Conservation (phyloP, 148 eudicot genomes). For the Diospyros lotus region DNA sequence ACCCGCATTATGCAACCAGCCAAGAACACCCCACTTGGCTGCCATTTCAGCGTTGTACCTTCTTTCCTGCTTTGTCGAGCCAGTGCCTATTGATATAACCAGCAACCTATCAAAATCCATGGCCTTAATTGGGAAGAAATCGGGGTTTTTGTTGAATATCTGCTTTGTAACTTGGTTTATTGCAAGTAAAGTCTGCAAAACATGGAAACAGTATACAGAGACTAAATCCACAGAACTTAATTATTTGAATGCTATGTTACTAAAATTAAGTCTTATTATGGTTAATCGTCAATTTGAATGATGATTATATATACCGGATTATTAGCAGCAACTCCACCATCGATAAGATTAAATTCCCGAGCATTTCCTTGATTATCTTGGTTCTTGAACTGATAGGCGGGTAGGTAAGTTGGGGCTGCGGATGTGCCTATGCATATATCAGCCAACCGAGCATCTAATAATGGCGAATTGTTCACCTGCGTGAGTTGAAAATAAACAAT, state of each 20-base stretch:
- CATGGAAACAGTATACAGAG: background rate
- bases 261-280: no score
- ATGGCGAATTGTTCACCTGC: constrained; percentile 12
- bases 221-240: background rate
- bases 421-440: constrained; percentile 27
- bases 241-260: no score
- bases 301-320: constrained; percentile 13
- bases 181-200: constrained; percentile 16
- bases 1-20: constrained; percentile 11
- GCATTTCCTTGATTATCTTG: background rate
- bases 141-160: constrained; percentile 3
- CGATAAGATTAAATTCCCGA: constrained; percentile 3
- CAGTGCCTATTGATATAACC: constrained; percentile 20
- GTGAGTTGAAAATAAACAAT: background rate
- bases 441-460: constrained; percentile 10
- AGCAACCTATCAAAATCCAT: constrained; percentile 7
- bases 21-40: constrained; percentile 14
- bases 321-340: constrained; percentile 25
- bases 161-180: constrained; percentile 14
- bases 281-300: no score
- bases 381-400: constrained; percentile 12
- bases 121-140: constrained; percentile 10
- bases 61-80: constrained; percentile 1
- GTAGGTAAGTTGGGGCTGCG: constrained; percentile 23
- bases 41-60: constrained; percentile 17